Conservation (phyloP, 495 filamentous ascomycete species). For the Thermochaetoides thermophila region DNA sequence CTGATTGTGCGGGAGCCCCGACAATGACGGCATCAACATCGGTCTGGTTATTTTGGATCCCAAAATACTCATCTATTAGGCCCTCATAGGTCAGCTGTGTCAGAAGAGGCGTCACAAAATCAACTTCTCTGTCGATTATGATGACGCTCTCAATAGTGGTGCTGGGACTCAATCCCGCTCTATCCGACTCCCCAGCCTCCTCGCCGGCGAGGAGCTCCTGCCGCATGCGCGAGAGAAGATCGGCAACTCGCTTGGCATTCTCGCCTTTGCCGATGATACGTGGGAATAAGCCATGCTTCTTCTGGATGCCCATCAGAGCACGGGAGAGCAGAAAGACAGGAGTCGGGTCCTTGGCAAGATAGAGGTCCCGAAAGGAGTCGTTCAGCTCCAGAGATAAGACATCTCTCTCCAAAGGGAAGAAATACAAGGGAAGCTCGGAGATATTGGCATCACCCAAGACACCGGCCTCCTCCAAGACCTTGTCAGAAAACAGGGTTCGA, state of each 20-base stretch:
- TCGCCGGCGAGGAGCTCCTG: slow-evolving; percentile 76
- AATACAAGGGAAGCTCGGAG: slow-evolving; percentile 70
- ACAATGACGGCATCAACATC: slow-evolving; percentile 89
- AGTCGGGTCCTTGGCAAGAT: slow-evolving; percentile 82
- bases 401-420: slow-evolving; percentile 83
- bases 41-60: slow-evolving; percentile 75
- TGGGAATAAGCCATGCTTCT: slow-evolving; percentile 84
- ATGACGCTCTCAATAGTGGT: slow-evolving; percentile 76
- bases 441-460: slow-evolving; percentile 87
- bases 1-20: slow-evolving; percentile 47
- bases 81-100: slow-evolving; percentile 97
- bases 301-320: slow-evolving; percentile 91
- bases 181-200: slow-evolving; percentile 43
- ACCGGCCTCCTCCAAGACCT: slow-evolving; percentile 83
- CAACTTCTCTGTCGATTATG: slow-evolving; percentile 88
- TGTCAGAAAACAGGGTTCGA: slow-evolving; percentile 79
- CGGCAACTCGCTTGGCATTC: slow-evolving; percentile 74
- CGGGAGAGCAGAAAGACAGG: slow-evolving; percentile 73
- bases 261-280: slow-evolving; percentile 94
- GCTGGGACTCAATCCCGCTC: slow-evolving; percentile 70
- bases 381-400: slow-evolving; percentile 83
- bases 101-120: slow-evolving; percentile 78
- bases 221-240: slow-evolving; percentile 84
- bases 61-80: slow-evolving; percentile 85
- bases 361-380: slow-evolving; percentile 72